Base-by-base conservation (phyloP, 1,284 basidiomycete species). In the Ustilago shanxiensis region DNA sequence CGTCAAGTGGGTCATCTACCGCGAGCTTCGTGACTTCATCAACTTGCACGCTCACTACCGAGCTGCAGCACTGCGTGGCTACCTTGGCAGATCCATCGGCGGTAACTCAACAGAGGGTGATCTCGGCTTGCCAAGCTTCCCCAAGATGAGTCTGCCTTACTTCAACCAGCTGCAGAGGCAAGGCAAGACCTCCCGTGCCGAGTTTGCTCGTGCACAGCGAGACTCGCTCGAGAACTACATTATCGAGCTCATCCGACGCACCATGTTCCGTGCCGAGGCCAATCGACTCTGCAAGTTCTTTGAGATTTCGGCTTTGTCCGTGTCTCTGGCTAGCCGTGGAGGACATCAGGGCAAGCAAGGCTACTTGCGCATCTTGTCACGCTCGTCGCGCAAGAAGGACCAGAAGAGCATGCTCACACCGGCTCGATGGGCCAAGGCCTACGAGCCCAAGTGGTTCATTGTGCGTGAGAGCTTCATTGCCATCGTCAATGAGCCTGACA, bases 261-360 rank as follows among this genome's bases (percentile, higher is more conserved):
- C 97, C 93, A 97, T 98, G 93, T 98, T 98, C 88, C 93, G 95
- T 80, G 94, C 96, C 1, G 92, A 95, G 50, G 91, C 94, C 0
- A 99, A 98, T 82, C 91, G 95, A 26, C 87, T 99, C 0, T 92
- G 93, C 69, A 92, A 92, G n/a, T 99, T 99, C 87, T 90, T 99
- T 62, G 97, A 99, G 86, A 90, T 99, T 53, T 95, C 94, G 53
- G 92, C 95, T 0, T 88, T 99, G 29, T 95, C 93, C 2, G 91
- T 98, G 60, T 87, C 91, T 7, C 89, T 96, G 8, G 94, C 95
- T 0, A 92, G 91, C 41, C 91, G 92, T 6, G 94, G 94, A 8
- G 95, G 95, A 2, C 88, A 88, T 73, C 88, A 89, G 75, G 89
- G 87, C 68, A 99, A 99, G 87, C 95, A 94, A 10, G 96, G 97